A percentile compares a stretch with the other conserved stretches of the same genome.
Evolutionary conservation across 805 yeast genomes (phyloP).

Genomic region (Candida pseudofarinosa): DNA sequence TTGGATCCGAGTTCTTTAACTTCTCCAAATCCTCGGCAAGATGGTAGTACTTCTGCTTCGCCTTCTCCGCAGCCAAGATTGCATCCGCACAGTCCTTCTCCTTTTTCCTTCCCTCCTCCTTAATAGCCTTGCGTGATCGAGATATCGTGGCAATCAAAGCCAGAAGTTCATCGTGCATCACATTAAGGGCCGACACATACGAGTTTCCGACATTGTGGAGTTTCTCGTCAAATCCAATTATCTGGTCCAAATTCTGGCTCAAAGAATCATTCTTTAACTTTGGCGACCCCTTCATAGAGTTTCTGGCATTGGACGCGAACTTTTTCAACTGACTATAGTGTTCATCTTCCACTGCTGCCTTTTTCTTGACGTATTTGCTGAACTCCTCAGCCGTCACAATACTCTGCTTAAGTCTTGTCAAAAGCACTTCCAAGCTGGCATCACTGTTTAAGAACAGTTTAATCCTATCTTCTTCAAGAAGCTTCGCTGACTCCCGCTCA

Average conservation of each 20-base stretch:
- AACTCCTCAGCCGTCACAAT: slow-evolving; percentile 83
- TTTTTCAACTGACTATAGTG: slow-evolving; percentile 72
- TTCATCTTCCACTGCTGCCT: slow-evolving; percentile 74
- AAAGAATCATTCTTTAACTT: slow-evolving; percentile 63
- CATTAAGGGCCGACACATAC: slow-evolving; percentile 72
- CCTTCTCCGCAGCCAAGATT: slow-evolving; percentile 81
- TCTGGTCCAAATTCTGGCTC: slow-evolving; percentile 57
- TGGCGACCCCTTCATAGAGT: slow-evolving; percentile 40
- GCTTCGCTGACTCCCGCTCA: slow-evolving; percentile 9
- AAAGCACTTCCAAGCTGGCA: slow-evolving; percentile 67
- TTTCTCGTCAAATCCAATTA: slow-evolving; percentile 76
- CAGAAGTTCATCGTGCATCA: slow-evolving; percentile 79
- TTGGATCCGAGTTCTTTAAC: slow-evolving; percentile 74
- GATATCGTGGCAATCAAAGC: slow-evolving; percentile 69
- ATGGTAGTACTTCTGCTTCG: slow-evolving; percentile 67
- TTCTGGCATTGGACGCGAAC: slow-evolving; percentile 54
- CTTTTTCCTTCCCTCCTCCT: slow-evolving; percentile 75
- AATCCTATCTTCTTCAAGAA: slow-evolving; percentile 51
- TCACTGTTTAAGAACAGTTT: slow-evolving; percentile 59
- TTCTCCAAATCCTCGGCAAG: slow-evolving; percentile 85
- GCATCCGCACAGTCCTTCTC: slow-evolving; percentile 86
- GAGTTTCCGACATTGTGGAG: slow-evolving; percentile 64
- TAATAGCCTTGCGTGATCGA: slow-evolving; percentile 66
- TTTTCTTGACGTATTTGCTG: slow-evolving; percentile 70
- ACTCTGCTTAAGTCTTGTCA: slow-evolving; percentile 73